Percentiles rank a stretch among this genome's conserved stretches.
These are phyloP conservation scores for Kalmanozyma brasiliensis DNA, from an alignment of 1,284 basidiomycete species.

Conservation along the genomic window DNA sequence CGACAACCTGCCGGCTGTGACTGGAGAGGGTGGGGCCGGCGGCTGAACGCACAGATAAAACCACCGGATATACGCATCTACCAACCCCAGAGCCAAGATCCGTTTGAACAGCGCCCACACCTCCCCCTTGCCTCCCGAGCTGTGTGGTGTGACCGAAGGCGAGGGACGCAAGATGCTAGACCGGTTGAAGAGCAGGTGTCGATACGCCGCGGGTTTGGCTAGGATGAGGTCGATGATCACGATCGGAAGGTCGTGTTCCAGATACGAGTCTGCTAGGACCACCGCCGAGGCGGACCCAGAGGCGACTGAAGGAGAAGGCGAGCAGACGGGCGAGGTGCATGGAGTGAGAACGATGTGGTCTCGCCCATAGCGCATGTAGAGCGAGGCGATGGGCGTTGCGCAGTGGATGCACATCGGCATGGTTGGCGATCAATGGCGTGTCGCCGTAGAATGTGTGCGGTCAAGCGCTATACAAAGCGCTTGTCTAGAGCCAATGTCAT, in stretches of 20 bases:
- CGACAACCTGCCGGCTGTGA: too few relatives aligned
- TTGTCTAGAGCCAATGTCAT: too few relatives aligned
- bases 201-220: slow-evolving; percentile 84
- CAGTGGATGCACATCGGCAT: slow-evolving; percentile 54
- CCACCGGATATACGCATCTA: slow-evolving; percentile 51
- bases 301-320: slow-evolving; percentile 66
- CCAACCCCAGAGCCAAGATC: slow-evolving; percentile 26
- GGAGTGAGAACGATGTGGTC: slow-evolving; percentile 44
- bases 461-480: not conserved
- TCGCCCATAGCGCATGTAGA: slow-evolving; percentile 44
- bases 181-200: slow-evolving; percentile 89
- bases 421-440: not conserved
- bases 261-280: slow-evolving; percentile 81
- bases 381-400: slow-evolving; percentile 26
- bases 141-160: not conserved
- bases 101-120: slow-evolving; percentile 10
- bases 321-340: slow-evolving; percentile 23
- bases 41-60: slow-evolving; percentile 68
- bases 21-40: not conserved
- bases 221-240: slow-evolving; percentile 85
- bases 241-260: slow-evolving; percentile 83
- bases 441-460: not conserved
- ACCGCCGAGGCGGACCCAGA: not conserved
- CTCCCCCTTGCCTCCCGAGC: not conserved
- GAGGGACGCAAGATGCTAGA: slow-evolving; percentile 7